Percentiles rank a stretch among this genome's conserved stretches.
phyloP scores from a whole-genome alignment of 176 grass and related monocot species.

The Raddia distichophylla region DNA sequence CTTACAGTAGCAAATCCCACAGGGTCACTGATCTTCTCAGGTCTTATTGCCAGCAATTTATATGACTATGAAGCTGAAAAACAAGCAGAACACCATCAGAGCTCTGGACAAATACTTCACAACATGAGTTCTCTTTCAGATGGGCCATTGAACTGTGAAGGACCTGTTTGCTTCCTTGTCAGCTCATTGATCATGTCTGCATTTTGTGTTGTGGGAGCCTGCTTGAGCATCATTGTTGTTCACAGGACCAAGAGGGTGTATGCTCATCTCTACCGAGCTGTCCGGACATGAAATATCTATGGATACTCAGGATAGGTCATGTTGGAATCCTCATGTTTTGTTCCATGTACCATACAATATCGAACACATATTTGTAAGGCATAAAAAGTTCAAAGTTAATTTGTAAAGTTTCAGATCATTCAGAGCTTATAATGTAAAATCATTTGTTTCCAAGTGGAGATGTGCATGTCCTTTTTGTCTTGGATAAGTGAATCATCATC shows the following conservation, averaged over 20 bases:
- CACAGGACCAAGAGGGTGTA: slow-evolving; percentile 71
- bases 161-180: slow-evolving; percentile 69
- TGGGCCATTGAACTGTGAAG: slow-evolving; percentile 66
- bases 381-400: slow-evolving; percentile 23
- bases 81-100: slow-evolving; percentile 52
- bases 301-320: slow-evolving; percentile 21
- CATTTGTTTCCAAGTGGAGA: slow-evolving; percentile 17
- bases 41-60: slow-evolving; percentile 69
- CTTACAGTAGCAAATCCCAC: slow-evolving; percentile 79
- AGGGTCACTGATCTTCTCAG: slow-evolving; percentile 75
- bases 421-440: slow-evolving; percentile 25
- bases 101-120: slow-evolving; percentile 29
- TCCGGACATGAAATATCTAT: slow-evolving; percentile 47
- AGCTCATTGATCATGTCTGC: slow-evolving; percentile 88
- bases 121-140: slow-evolving; percentile 42
- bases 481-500: neutral
- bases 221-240: slow-evolving; percentile 72
- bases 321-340: neutral
- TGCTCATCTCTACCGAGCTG: slow-evolving; percentile 50
- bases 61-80: slow-evolving; percentile 80
- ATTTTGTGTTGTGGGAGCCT: slow-evolving; percentile 60
- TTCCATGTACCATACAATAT: slow-evolving; percentile 35
- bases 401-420: slow-evolving; percentile 38
- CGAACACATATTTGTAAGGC: slow-evolving; percentile 27
- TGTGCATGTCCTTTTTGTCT: neutral